These are phyloP conservation scores for Exophiala sp. DNA, from an alignment of 2,329 filamentous ascomycete genomes.

Conservation along the genomic window DNA sequence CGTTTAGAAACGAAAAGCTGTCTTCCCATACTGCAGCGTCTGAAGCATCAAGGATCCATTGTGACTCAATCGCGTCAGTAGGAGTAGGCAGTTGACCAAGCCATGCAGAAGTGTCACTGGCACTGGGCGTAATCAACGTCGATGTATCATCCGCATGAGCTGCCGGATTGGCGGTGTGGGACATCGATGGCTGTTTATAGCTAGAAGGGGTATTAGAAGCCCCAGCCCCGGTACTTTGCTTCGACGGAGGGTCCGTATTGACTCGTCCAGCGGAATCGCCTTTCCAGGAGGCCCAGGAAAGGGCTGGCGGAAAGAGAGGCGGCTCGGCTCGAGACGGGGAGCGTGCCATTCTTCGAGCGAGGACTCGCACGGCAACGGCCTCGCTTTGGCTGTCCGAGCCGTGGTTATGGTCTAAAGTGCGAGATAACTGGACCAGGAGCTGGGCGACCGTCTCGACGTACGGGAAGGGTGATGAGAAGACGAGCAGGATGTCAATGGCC, in stretches of 20 bases:
- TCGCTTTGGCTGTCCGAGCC: slow-evolving; percentile 12
- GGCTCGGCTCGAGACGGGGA: slow-evolving; percentile 1
- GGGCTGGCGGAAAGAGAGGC: not conserved
- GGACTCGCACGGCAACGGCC: slow-evolving; percentile 9
- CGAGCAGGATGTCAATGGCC: slow-evolving; percentile 10
- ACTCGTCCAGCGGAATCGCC: too few relatives aligned
- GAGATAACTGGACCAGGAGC: slow-evolving; percentile 11
- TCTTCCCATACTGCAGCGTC: slow-evolving; percentile 7
- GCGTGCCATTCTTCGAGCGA: slow-evolving; percentile 8
- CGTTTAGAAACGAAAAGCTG: slow-evolving; percentile 10
- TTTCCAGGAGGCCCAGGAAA: too few relatives aligned
- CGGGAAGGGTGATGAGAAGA: slow-evolving; percentile 11
- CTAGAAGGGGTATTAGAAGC: not conserved
- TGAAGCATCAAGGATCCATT: slow-evolving; percentile 2
- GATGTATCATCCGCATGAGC: too few relatives aligned
- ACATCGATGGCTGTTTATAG: not conserved
- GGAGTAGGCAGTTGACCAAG: not conserved
- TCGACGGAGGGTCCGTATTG: too few relatives aligned
- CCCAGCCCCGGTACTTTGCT: too few relatives aligned
- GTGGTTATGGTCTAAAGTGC: slow-evolving; percentile 8
- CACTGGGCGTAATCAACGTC: too few relatives aligned
- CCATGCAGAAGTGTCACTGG: slow-evolving; percentile 9
- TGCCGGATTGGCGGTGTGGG: too few relatives aligned
- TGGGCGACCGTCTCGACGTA: slow-evolving; percentile 10
- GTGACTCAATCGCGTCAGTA: slow-evolving; percentile 1